Evolutionary conservation across 202 grass and related monocot species (phyloP).

Genomic region (Brachypodium distachyon): DNA sequence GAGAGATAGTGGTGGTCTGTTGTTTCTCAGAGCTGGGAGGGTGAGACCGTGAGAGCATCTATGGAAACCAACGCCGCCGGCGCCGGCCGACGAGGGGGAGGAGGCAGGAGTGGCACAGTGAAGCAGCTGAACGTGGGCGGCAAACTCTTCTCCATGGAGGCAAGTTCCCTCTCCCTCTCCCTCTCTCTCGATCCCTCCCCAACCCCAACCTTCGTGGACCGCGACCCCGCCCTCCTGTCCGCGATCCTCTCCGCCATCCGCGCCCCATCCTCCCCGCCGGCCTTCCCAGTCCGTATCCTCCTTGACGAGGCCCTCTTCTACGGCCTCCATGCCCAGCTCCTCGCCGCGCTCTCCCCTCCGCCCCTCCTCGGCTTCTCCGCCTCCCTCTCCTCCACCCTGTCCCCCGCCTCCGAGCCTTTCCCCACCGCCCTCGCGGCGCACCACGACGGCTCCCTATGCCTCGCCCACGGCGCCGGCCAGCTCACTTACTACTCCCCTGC

Average conservation of each 20-base stretch:
- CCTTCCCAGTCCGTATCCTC: conserved; percentile 25
- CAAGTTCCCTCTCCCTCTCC: conserved; percentile 44
- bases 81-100: neutral
- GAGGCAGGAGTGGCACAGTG: conserved; percentile 1
- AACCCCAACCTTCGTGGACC: conserved; percentile 47
- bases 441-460: conserved; percentile 59
- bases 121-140: conserved; percentile 70
- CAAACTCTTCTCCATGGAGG: conserved; percentile 62
- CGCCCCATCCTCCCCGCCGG: conserved; percentile 16
- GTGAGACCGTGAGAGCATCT: neutral
- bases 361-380: conserved; percentile 68
- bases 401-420: conserved; percentile 57
- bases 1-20: neutral
- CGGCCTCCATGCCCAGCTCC: conserved; percentile 46
- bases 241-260: conserved; percentile 53
- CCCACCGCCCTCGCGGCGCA: conserved; percentile 56
- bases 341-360: conserved; percentile 53
- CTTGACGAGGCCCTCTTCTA: conserved; percentile 63
- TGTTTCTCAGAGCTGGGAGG: neutral
- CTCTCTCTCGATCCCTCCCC: conserved; percentile 3
- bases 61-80: conserved; percentile 8
- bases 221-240: conserved; percentile 59
- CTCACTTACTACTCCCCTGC: conserved; percentile 54
- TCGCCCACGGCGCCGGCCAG: conserved; percentile 58
- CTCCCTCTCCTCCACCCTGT: conserved; percentile 39